Evolutionary conservation across 148 eudicot genomes (phyloP).

Genomic region (Diospyros lotus): DNA sequence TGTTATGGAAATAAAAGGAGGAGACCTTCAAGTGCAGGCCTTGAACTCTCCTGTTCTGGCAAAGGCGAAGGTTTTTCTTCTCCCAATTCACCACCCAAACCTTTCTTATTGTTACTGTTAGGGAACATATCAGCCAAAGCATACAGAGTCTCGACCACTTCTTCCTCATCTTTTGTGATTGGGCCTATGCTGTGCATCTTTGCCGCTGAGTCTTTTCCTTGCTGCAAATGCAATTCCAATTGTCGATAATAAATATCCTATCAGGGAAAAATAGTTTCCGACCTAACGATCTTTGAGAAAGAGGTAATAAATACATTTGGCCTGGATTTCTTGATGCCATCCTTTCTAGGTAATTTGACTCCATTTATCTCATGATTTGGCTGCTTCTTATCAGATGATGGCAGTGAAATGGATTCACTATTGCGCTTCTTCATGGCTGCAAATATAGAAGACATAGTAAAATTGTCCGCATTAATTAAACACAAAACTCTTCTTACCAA

Average conservation of each 20-base stretch:
- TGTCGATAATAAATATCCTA: background rate
- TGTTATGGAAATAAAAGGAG: background rate
- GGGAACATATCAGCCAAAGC: conserved; percentile 61
- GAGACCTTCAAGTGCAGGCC: conserved; percentile 32
- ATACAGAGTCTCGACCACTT: conserved; percentile 70
- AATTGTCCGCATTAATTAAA: background rate
- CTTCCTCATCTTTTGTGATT: conserved; percentile 74
- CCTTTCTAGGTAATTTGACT: conserved; percentile 21
- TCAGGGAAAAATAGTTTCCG: background rate
- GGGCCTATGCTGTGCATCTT: conserved; percentile 13
- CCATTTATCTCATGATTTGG: conserved; percentile 26
- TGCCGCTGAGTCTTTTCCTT: conserved; percentile 14
- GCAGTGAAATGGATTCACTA: conserved; percentile 26
- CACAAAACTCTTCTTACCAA: background rate
- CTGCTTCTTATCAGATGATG: conserved; percentile 29
- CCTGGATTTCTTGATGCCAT: conserved; percentile 34
- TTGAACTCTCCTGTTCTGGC: conserved; percentile 19
- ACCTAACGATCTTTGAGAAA: background rate
- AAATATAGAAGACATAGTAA: background rate
- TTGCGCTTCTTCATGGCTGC: conserved; percentile 62
- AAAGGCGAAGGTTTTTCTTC: conserved; percentile 18
- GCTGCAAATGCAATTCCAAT: conserved; percentile 25
- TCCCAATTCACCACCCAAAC: conserved; percentile 17
- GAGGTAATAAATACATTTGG: conserved; percentile 22
- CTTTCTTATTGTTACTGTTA: conserved; percentile 15